Evolutionary conservation across 768 basidiomycete species (phyloP), one percentile per base, ranked within the genome.

Genomic region (Obba rivulosa): DNA sequence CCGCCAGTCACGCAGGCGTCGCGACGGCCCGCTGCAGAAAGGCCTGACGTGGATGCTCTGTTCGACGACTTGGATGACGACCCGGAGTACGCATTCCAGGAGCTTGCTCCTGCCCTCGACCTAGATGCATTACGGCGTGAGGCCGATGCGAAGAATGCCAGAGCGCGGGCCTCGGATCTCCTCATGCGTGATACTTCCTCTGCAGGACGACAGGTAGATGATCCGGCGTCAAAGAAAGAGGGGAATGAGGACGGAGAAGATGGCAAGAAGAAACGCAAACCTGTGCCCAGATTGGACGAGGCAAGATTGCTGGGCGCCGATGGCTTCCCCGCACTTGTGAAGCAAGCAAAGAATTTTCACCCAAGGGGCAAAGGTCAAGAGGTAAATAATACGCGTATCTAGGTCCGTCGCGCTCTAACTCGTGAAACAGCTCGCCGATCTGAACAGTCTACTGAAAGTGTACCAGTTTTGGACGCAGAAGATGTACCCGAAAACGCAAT

Each of bases 381-480:
- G 77, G 95, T 92, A 66, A 51, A 64, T 54, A n/a, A 8, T 14
- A 20, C 0, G n/a, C 20, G 8, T 24, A 18, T 39, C 39, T 41
- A 22, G 20, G 31, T 20, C 14, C 39, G 22, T 48, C 23, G 49
- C 11, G 21, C 35, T 17, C 22, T 36, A 2, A 40, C 28, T 24
- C 31, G 22, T 36, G 39, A 25, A 20, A 28, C 43, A 34, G 46
- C 44, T 11, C 1, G 38, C 78, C 43, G 94, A 99, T 66, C 76
- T 99, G 34, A 80, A 80, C 53, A 74, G 87, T 34, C 68, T 97
- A 13, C 71, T 98, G 46, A 80, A 83, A 52, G 70, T 87, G 31
- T 98, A 98, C 62, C 92, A 93, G 60, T 87, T 92, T 58, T 99
- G 96, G 96, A 78, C 92, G 3, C 96, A 98, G 69, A 79, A 77